phyloP scores from a whole-genome alignment of 2,329 filamentous ascomycete genomes.

The Aspergillus arachidicola region DNA sequence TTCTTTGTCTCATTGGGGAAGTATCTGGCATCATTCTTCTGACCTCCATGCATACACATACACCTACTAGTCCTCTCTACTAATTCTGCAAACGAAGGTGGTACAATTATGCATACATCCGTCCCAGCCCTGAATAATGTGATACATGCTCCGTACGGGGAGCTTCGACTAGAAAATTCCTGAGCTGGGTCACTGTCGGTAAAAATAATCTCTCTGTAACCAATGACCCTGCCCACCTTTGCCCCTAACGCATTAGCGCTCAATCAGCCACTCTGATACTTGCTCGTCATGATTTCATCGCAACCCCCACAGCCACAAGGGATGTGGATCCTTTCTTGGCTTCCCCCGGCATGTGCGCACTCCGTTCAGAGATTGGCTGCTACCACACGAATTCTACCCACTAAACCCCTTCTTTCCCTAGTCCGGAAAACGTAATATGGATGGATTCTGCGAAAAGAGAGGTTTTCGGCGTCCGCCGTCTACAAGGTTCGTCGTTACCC shows the following conservation, averaged over 20 bases:
- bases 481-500: background rate
- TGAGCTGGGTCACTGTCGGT: background rate
- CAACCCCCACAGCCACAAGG: background rate
- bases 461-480: background rate
- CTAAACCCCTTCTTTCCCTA: background rate
- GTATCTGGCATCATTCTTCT: background rate
- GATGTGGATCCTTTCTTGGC: background rate
- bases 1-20: background rate
- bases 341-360: background rate
- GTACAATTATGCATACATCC: constrained; percentile 6
- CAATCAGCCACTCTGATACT: constrained; percentile 1
- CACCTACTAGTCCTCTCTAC: background rate
- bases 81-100: background rate
- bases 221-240: constrained; percentile 1
- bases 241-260: constrained; percentile 1
- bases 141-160: background rate
- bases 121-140: background rate
- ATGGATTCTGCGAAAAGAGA: background rate
- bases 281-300: background rate
- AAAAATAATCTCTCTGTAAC: constrained; percentile 6
- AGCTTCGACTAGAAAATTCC: background rate
- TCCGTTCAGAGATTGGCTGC: background rate
- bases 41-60: background rate
- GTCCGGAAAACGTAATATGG: background rate
- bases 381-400: background rate